Evolutionary conservation across 169 alveolate species (phyloP).

Genomic region (Plasmodium reichenowi): DNA sequence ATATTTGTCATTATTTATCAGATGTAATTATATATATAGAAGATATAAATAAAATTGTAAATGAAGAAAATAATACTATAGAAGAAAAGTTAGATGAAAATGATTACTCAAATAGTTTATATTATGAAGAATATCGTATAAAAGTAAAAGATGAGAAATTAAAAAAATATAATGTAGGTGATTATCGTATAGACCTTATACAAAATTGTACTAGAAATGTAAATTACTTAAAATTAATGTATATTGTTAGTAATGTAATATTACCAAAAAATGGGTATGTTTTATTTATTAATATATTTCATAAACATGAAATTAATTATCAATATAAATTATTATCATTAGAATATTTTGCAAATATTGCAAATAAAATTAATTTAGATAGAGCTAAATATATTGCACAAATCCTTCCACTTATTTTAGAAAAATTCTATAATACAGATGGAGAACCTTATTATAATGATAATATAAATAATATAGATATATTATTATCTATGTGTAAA

Average conservation of each 20-base stretch:
- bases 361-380: slow-evolving; percentile 42
- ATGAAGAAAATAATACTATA: slow-evolving; percentile 5
- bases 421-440: slow-evolving; percentile 60
- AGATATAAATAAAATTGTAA: slow-evolving; percentile 14
- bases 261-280: slow-evolving; percentile 74
- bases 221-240: slow-evolving; percentile 60
- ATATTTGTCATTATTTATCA: slow-evolving; percentile 45
- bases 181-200: slow-evolving; percentile 29
- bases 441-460: slow-evolving; percentile 75
- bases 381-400: slow-evolving; percentile 77
- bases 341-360: slow-evolving; percentile 73
- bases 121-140: slow-evolving; percentile 35
- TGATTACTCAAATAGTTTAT: background rate
- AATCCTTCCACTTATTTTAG: slow-evolving; percentile 59
- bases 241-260: slow-evolving; percentile 38
- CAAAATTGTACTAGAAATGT: slow-evolving; percentile 65
- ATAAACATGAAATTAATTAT: slow-evolving; percentile 45
- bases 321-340: slow-evolving; percentile 58
- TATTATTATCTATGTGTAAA: slow-evolving; percentile 53
- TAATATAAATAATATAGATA: slow-evolving; percentile 47
- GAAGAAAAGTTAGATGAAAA: slow-evolving; percentile 10
- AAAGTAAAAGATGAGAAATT: slow-evolving; percentile 46
- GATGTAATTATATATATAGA: slow-evolving; percentile 64
- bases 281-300: slow-evolving; percentile 57
- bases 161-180: slow-evolving; percentile 19